Base-by-base conservation (phyloP, 257 asterid genomes). In the Solanum habrochaites region DNA sequence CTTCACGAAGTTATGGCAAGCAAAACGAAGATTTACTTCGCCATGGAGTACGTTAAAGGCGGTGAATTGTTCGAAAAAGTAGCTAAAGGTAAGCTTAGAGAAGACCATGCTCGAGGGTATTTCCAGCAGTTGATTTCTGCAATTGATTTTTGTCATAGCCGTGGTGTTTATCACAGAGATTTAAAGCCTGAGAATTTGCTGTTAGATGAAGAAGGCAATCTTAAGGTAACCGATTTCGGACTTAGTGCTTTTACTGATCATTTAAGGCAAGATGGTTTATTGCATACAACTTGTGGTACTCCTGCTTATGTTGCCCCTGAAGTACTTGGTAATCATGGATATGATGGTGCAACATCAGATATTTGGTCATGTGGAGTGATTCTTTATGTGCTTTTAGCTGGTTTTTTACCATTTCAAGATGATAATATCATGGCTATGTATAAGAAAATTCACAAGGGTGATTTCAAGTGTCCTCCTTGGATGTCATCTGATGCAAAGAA, bases 321-420 rank as follows among this genome's bases (percentile, higher is more conserved):
- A 89, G 95, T 94, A 20, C 93, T 94, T 35, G 94, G 94, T 15
- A 94, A 93, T 73, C 90, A 91, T 11, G 97, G 97, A 4, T 94
- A 94, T 84, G 95, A 93, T 71, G 97, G 97, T 4, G 93, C 93
- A 1, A 93, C 90, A 80, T 92, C 94, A 2, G 97, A 94, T 75
- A 93, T 91, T 70, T 94, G 97, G 97, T 94, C 97, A 7, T 94
- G 97, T 52, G 97, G 97, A 7, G 97, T 94, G 14, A 91, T 94
- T 23, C 91, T 94, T 1, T 94, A 85, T 67, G 98, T 91, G 2
- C 86, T 94, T 2, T 60, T 94, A 23, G 98, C 98, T 11, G 98
- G 96, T 0, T 93, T 87, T 42, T 73, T 94, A 27, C 98, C 98
- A 5, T 94, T 94, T 62, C 95, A 91, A 39, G 98, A 92, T n/a